Base-by-base conservation (phyloP, 2,329 filamentous ascomycete genomes). In the Beauveria bassiana region DNA sequence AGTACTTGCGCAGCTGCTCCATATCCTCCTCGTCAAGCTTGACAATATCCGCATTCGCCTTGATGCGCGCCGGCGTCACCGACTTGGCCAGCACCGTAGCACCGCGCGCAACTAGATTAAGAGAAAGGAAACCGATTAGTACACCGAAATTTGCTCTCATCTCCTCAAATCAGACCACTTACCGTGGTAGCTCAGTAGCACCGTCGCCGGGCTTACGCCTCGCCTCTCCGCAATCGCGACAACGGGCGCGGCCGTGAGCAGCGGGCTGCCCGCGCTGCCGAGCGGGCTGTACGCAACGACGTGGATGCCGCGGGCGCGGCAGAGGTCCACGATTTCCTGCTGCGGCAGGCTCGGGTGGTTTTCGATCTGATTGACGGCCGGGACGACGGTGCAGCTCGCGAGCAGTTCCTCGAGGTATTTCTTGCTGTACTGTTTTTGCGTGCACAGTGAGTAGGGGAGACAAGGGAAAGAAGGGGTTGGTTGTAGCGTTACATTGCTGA, bases 171-270 rank as follows among this genome's bases (percentile, higher is more conserved):
- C 47, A 14, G 26, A 3, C 2, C 26, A 12, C 10, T 24, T 4
- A 89, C 87, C 77, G 70, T 91, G 87, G 70, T 89, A 91, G 72
- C 87, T 89, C 64, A 93, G 73, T 58, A 91, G 75, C 2, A 92
- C 78, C 1, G 83, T 82, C 0, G 81, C 81, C n/a, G 86, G 78
- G 68, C 79, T 81, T 38, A 82, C 80, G 42, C 82, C 77, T 68
- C 85, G 82, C 75, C 86, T 85, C 72, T 86, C 81, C 22, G 89
- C 84, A 58, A 89, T 77, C 73, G 85, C 80, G 56, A 87, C 75
- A 42, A 87, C 80, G 1, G 84, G 81, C 70, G 84, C 86, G 61
- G 85, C 84, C 64, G 82, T 81, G 68, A 89, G 77, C 63, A 89
- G 77, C 59, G 87, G 86, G 14, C 85, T 82, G 51, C 85, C 84